Percentiles rank a stretch among this genome's conserved stretches.
These are phyloP conservation scores for Paecilomyces sp. DNA, from an alignment of 2,329 filamentous ascomycete species.

Conservation along the genomic window DNA sequence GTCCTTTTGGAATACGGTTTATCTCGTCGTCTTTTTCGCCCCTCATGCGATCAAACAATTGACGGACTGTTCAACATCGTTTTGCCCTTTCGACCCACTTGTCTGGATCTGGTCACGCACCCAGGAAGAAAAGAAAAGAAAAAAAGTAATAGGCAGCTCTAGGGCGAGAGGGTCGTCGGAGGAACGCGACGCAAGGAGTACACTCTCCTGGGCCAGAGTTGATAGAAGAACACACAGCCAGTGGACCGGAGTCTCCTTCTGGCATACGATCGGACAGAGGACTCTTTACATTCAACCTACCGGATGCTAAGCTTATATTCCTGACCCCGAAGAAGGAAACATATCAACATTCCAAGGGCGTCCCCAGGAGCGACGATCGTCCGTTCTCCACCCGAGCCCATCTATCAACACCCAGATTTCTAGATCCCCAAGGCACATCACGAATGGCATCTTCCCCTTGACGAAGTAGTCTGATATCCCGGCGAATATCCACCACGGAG, in stretches of 20 bases:
- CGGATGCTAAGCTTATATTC: constrained; percentile 14
- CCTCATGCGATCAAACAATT: not conserved
- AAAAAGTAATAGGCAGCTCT: not conserved
- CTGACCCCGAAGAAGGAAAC: constrained; percentile 13
- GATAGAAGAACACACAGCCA: not conserved
- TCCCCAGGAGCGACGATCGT: constrained; percentile 7
- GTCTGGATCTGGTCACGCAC: not conserved
- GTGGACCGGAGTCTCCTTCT: not conserved
- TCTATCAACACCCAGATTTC: not conserved
- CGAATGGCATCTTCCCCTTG: not conserved
- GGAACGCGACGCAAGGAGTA: constrained; percentile 1
- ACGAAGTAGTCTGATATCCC: not conserved
- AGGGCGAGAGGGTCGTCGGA: not conserved
- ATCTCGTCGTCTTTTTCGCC: not conserved
- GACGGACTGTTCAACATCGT: not conserved
- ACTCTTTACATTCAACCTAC: constrained; percentile 7
- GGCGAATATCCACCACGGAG: not conserved
- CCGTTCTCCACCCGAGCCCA: not conserved
- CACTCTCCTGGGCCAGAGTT: not conserved
- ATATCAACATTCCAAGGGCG: constrained; percentile 6
- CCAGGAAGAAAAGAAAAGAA: not conserved
- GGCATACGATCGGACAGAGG: not conserved
- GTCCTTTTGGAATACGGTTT: not conserved
- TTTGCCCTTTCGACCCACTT: not conserved
- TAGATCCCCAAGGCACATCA: not conserved